Evolutionary conservation across 2,329 filamentous ascomycete species (phyloP).

Genomic region (Colletotrichum truncatum): DNA sequence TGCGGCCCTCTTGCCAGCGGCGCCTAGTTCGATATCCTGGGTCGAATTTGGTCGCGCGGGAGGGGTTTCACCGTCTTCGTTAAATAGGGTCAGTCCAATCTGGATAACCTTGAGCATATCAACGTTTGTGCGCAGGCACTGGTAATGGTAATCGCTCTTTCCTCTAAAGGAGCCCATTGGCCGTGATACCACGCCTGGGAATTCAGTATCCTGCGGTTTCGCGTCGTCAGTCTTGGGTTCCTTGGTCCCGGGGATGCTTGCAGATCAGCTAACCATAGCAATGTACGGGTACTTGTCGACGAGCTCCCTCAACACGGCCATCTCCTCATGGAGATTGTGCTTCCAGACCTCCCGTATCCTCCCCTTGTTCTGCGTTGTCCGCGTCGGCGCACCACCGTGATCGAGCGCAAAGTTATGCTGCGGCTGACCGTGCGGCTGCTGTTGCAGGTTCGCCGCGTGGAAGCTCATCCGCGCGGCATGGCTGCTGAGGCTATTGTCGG

Average conservation of each 20-base stretch:
- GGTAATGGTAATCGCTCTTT: slow-evolving; percentile 98
- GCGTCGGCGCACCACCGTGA: slow-evolving; percentile 44
- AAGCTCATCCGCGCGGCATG: slow-evolving; percentile 91
- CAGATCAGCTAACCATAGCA: slow-evolving; percentile 79
- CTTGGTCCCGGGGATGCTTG: neutral
- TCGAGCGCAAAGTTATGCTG: slow-evolving; percentile 35
- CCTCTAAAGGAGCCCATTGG: slow-evolving; percentile 95
- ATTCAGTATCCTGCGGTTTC: slow-evolving; percentile 84
- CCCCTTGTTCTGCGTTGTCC: slow-evolving; percentile 73
- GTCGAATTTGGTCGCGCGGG: slow-evolving; percentile 70
- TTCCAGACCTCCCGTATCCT: slow-evolving; percentile 97
- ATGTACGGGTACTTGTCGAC: slow-evolving; percentile 95
- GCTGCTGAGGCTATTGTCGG: slow-evolving; percentile 79
- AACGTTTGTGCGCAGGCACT: slow-evolving; percentile 96
- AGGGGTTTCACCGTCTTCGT: slow-evolving; percentile 86
- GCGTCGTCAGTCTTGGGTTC: slow-evolving; percentile 13
- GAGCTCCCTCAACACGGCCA: slow-evolving; percentile 82
- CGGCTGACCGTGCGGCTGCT: slow-evolving; percentile 62
- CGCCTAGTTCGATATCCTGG: slow-evolving; percentile 50
- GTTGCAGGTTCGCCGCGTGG: slow-evolving; percentile 70
- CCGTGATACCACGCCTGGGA: slow-evolving; percentile 95
- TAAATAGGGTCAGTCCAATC: slow-evolving; percentile 93
- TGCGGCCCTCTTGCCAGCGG: slow-evolving; percentile 49
- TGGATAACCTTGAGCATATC: slow-evolving; percentile 98
- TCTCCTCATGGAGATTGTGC: slow-evolving; percentile 89